A percentile compares a stretch with the other conserved stretches of the same genome.
Conservation (phyloP, 208 protist species). For the Trypanosoma avium region DNA sequence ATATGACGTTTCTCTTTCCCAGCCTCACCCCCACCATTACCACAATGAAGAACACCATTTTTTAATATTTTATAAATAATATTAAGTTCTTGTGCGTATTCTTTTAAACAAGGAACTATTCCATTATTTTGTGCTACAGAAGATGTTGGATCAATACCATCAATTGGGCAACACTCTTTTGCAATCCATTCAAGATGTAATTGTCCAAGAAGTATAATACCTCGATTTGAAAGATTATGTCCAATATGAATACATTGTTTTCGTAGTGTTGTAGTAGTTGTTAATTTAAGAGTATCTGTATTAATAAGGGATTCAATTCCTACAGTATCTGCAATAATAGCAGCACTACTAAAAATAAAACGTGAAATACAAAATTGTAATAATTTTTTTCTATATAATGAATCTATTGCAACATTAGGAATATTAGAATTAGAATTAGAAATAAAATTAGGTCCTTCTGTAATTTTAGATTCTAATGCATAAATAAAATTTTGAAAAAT, state of each 20-base stretch:
- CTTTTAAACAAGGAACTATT: constrained; percentile 24
- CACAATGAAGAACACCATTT: constrained; percentile 3
- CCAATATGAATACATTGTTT: constrained; percentile 17
- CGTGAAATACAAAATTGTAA: constrained; percentile 29
- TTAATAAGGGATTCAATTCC: constrained; percentile 4
- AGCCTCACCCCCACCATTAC: not conserved
- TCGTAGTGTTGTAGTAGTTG: constrained; percentile 26
- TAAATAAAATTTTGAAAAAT: constrained; percentile 25
- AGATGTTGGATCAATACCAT: constrained; percentile 28
- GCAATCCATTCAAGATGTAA: constrained; percentile 34
- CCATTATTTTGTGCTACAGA: constrained; percentile 23
- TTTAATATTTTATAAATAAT: constrained; percentile 38
- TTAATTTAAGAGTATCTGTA: constrained; percentile 6
- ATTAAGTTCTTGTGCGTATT: constrained; percentile 43
- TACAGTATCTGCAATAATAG: not conserved
- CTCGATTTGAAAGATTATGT: constrained; percentile 23
- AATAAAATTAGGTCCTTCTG: too few relatives aligned
- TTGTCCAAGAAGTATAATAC: constrained; percentile 59
- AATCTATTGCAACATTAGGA: too few relatives aligned
- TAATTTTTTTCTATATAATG: too few relatives aligned
- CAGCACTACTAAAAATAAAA: constrained; percentile 26
- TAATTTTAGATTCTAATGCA: constrained; percentile 7
- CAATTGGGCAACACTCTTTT: constrained; percentile 19
- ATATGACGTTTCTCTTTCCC: constrained; percentile 7
- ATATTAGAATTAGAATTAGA: too few relatives aligned